Evolutionary conservation across 2,329 filamentous ascomycete genomes (phyloP).

Genomic region (Ceratocystis colombiana): DNA sequence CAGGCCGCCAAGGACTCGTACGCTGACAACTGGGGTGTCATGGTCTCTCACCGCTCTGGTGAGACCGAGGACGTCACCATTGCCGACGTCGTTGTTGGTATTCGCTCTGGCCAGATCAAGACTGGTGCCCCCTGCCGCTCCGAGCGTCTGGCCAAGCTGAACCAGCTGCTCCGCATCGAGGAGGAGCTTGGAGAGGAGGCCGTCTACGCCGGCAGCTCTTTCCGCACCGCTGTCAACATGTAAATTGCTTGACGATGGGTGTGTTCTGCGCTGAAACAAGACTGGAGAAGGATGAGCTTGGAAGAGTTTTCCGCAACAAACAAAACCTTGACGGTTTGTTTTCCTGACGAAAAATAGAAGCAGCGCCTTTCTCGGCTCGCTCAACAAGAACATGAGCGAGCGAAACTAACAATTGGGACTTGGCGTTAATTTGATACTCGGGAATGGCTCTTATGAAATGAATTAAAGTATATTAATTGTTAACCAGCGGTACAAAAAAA

Average conservation of each 20-base stretch:
- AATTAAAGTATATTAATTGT: slow-evolving; percentile 23
- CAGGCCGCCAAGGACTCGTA: slow-evolving; percentile 98
- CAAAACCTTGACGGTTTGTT: slow-evolving; percentile 22
- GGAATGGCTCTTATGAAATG: slow-evolving; percentile 23
- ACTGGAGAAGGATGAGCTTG: slow-evolving; percentile 20
- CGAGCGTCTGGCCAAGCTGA: slow-evolving; percentile 98
- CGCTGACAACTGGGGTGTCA: slow-evolving; percentile 92
- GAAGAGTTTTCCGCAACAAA: slow-evolving; percentile 25
- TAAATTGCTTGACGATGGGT: slow-evolving; percentile 40
- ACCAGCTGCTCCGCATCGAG: slow-evolving; percentile 99
- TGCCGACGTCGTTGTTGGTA: slow-evolving; percentile 92
- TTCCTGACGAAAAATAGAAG: slow-evolving; percentile 20
- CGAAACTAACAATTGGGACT: slow-evolving; percentile 17
- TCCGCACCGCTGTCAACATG: slow-evolving; percentile 83
- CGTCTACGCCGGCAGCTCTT: slow-evolving; percentile 82
- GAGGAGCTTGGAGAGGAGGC: slow-evolving; percentile 92
- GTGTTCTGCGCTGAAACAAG: slow-evolving; percentile 13
- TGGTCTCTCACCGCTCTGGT: slow-evolving; percentile 98
- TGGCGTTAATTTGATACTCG: slow-evolving; percentile 18
- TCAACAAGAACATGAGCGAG: neutral
- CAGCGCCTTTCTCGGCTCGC: slow-evolving; percentile 15
- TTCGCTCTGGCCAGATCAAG: slow-evolving; percentile 97
- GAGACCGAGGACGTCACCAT: slow-evolving; percentile 99
- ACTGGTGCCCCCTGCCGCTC: slow-evolving; percentile 91
- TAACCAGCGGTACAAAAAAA: slow-evolving; percentile 23